Conservation (phyloP, 2,329 filamentous ascomycete genomes). For the Colletotrichum graminicola region DNA sequence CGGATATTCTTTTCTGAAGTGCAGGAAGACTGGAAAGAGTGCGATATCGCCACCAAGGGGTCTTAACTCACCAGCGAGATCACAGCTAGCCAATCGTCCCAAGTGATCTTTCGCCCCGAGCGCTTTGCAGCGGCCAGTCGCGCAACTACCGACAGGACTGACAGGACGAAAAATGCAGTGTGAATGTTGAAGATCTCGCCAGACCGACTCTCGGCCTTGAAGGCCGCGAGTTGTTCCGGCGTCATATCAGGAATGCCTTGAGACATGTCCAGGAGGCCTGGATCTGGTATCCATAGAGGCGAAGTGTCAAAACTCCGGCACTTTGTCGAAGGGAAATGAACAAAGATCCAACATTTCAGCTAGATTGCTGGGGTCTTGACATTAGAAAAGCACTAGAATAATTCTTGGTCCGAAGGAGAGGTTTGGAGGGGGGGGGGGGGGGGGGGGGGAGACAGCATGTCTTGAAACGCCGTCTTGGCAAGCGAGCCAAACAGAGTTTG, state of each 20-base stretch:
- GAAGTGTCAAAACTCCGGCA: not conserved
- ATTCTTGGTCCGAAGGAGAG: too few species aligned
- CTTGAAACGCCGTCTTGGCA: slow-evolving; percentile 1
- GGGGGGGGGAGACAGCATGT: not conserved
- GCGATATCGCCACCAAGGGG: too few species aligned
- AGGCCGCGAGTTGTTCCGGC: slow-evolving; percentile 18
- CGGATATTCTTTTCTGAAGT: not conserved
- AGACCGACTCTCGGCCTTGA: slow-evolving; percentile 27
- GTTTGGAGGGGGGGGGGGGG: too few species aligned
- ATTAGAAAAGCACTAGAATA: not conserved
- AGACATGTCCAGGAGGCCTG: slow-evolving; percentile 14
- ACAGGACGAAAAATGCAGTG: slow-evolving; percentile 21
- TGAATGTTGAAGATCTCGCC: slow-evolving; percentile 27
- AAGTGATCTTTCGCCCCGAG: slow-evolving; percentile 18
- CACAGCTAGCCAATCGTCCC: slow-evolving; percentile 35
- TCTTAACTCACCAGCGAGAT: slow-evolving; percentile 19
- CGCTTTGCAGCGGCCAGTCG: slow-evolving; percentile 20
- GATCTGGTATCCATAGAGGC: not conserved
- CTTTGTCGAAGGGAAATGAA: not conserved
- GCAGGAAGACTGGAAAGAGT: not conserved
- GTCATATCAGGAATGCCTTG: slow-evolving; percentile 31
- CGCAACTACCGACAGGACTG: slow-evolving; percentile 18
- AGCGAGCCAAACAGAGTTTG: not conserved
- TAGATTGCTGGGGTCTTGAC: too few species aligned
- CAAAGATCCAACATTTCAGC: not conserved